These are phyloP conservation scores for Jackrogersella minutella DNA, from an alignment of 495 filamentous ascomycete species.

Conservation along the genomic window DNA sequence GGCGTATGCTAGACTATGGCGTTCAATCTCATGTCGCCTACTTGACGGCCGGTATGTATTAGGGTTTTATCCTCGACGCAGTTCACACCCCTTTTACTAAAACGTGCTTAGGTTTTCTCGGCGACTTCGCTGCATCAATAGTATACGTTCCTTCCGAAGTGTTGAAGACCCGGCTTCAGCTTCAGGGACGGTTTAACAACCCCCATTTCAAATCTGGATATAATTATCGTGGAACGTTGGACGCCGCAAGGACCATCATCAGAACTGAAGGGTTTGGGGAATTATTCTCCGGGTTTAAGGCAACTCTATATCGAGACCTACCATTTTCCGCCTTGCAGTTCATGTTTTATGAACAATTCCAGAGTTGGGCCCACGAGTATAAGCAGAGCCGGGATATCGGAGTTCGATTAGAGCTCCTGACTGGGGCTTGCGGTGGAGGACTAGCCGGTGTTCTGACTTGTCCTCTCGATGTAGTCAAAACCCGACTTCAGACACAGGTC, in stretches of 20 bases:
- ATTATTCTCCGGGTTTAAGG: conserved; percentile 92
- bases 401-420: conserved; percentile 82
- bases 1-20: conserved; percentile 82
- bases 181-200: conserved; percentile 95
- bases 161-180: conserved; percentile 90
- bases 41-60: conserved; percentile 73
- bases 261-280: conserved; percentile 81
- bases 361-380: conserved; percentile 78
- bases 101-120: conserved; percentile 74
- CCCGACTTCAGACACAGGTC: conserved; percentile 93
- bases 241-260: conserved; percentile 86
- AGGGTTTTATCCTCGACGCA: neutral
- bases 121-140: conserved; percentile 88
- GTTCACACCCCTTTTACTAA: conserved; percentile 32
- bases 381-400: conserved; percentile 78
- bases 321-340: conserved; percentile 97
- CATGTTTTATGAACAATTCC: conserved; percentile 96
- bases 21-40: conserved; percentile 83
- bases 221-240: conserved; percentile 82
- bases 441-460: conserved; percentile 94
- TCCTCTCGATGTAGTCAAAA: conserved; percentile 97
- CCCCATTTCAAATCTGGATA: conserved; percentile 91
- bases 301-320: conserved; percentile 92
- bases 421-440: conserved; percentile 89
- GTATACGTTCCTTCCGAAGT: conserved; percentile 97